Base-by-base conservation (phyloP, 1,284 basidiomycete species). In the Ceratobasidium sp. region DNA sequence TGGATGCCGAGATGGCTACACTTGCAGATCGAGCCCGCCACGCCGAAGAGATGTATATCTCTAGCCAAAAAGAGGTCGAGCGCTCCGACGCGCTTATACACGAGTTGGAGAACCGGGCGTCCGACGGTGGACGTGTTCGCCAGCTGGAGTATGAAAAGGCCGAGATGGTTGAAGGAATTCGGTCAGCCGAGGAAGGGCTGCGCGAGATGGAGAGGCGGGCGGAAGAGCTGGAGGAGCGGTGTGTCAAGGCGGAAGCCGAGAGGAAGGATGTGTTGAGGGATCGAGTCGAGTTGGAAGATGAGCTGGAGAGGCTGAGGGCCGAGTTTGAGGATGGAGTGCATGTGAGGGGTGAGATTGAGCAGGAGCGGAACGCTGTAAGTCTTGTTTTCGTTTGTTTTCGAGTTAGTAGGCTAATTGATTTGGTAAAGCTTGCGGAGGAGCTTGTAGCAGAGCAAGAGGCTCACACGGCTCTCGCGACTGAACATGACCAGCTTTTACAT, bases 21-120 rank as follows among this genome's bases (percentile, higher is more conserved):
- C 54, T 76, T 20, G 50, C 62, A 6, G 74, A 76, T 50, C 74
- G 74, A 1, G 74, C 74, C 23, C 38, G 52, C 10, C 74, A 76
- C 26, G 74, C 74, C 7, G 74, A 76, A 38, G 74, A 76, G 28
- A 76, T 67, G 74, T 76, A 76, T 38, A 48, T 67, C 23, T 33
- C 23, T 20, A 52, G 52, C 2, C 74, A 76, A 42, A 44, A 76
- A n/a, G 64, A 67, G 44, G 33, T 76, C 52, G 62, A 42, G 1
- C 38, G 40, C 7, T 0, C 40, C 4, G 52, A 76, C 13, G 33
- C 40, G 1, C 40, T 17, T 6, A 28, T 76, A 12, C 20, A n/a
- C 3, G 74, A 76, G 4, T 23, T 67, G 4, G 52, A 66, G 64
- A 59, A 48, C 6, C 64, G 52, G 12, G 17, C 56, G 12, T n/a